Evolutionary conservation across 1,284 basidiomycete genomes (phyloP), one percentile per base, ranked within the genome.

Genomic region (Amylostereum chailletii): DNA sequence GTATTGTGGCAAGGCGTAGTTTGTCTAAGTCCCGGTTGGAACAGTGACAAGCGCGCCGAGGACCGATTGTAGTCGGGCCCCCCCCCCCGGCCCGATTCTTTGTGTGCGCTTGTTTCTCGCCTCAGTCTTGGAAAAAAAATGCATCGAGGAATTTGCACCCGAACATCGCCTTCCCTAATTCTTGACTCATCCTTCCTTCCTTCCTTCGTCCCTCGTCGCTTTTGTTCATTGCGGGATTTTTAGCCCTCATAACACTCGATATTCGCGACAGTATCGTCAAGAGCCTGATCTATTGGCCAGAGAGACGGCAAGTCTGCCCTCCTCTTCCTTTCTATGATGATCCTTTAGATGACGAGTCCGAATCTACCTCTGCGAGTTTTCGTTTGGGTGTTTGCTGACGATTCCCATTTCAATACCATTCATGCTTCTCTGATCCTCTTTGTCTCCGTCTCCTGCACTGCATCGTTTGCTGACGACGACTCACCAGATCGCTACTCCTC

Each of bases 311-410:
- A 19, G 19, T 19, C 19, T 19, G 19, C 52, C 47, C 50, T 37
- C 48, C 50, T 9, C 47, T 34, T 48, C 40, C 47, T 48, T 50
- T 42, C 34, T 41, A 65, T 62, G 87, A 90, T 90, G 87, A 89
- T 61, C 62, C 59, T 63, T 64, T 76, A 89, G 88, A 90, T 90
- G 87, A 90, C 88, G 88, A 90, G 88, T 90, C 88, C 71, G 88
- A 90, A 68, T 60, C 58, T 63, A 61, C 60, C 57, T 58, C 57
- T 60, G 61, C 69, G 71, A 74, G 81, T 83, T 77, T 83, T 79
- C 71, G 60, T 64, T 63, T 58, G 57, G 58, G 59, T 60, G 57
- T 62, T 69, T 72, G 54, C 60, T 85, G 87, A 89, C 77, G 87
- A 89, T 60, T 71, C 70, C 58, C 61, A 65, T 62, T 68, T 65